Evolutionary conservation across 1,284 basidiomycete species (phyloP).

Genomic region (Moesziomyces sp.): DNA sequence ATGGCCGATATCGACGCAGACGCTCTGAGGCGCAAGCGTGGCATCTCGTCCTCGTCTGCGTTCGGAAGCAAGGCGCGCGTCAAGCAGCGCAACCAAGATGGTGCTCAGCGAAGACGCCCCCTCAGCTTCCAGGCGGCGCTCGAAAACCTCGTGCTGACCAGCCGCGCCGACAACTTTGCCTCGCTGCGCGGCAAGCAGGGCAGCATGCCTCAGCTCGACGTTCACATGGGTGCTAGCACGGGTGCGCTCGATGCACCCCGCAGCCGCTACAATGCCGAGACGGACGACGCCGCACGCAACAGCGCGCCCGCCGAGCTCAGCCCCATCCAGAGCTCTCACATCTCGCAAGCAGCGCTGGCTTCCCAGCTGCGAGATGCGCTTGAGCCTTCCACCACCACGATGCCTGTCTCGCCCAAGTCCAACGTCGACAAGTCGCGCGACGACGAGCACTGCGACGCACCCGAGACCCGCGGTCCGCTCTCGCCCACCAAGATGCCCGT

Average conservation of each 20-base stretch:
- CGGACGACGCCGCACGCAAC: slow-evolving; percentile 23
- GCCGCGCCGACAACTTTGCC: slow-evolving; percentile 42
- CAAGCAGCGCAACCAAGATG: slow-evolving; percentile 54
- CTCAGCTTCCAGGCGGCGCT: slow-evolving; percentile 60
- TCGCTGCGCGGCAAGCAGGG: slow-evolving; percentile 39
- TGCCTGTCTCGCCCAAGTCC: slow-evolving; percentile 5
- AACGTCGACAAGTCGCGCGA: neutral
- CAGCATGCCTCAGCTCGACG: slow-evolving; percentile 38
- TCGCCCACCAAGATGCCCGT: slow-evolving; percentile 46
- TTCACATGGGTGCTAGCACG: slow-evolving; percentile 34
- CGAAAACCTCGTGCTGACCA: slow-evolving; percentile 45
- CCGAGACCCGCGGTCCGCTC: slow-evolving; percentile 39
- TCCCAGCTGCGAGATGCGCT: slow-evolving; percentile 32
- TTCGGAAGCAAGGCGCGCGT: slow-evolving; percentile 59
- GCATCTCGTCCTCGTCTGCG: slow-evolving; percentile 57
- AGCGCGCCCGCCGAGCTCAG: slow-evolving; percentile 47
- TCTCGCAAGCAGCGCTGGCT: slow-evolving; percentile 30
- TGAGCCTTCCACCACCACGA: slow-evolving; percentile 1
- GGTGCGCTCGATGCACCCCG: slow-evolving; percentile 39
- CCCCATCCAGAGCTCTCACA: slow-evolving; percentile 34
- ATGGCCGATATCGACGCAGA: slow-evolving; percentile 27
- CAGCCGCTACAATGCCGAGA: slow-evolving; percentile 6
- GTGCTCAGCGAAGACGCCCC: slow-evolving; percentile 45
- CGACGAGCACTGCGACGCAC: slow-evolving; percentile 30
- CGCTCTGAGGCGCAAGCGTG: slow-evolving; percentile 34